Evolutionary conservation across 768 basidiomycete genomes (phyloP), one percentile per base, ranked within the genome.

Genomic region (Pholiota molesta): DNA sequence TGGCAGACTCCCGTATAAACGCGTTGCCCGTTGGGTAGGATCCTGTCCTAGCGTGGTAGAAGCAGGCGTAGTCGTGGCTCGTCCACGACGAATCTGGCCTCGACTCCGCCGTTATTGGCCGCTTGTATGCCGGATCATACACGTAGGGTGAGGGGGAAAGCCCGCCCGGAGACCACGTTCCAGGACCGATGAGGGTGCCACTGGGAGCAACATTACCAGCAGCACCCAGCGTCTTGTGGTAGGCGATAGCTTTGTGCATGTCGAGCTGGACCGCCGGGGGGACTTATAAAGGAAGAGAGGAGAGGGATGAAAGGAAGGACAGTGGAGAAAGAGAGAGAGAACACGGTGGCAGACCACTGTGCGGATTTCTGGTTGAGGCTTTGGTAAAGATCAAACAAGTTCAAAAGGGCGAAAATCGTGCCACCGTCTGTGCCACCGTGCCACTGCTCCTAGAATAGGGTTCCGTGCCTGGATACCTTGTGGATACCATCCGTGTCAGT

Each of bases 401-500:
- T 26, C 13, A 58, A 55, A 40, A 29, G 53, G 5, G 29, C n/a
- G 31, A 55, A 58, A 58, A 58, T 58, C 57, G 57, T 58, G 57
- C 57, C 57, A 58, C 57, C 47, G 47, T 31, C 31, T 31, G 31
- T 51, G 57, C 47, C 44, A 58, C 44, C 31, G 57, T 58, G 57
- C 57, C 57, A 58, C 57, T 58, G 57, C 17, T 49, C 45, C 57
- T 58, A 58, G 26, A 49, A 29, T 58, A 33, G 57, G 57, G 57
- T 58, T 58, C 21, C 47, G 45, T 49, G 45, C 21, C 57, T 49
- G 31, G 31, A 51, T 28, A 42, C 55, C 55, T 42, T 28, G 39
- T 49, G 47, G 47, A 49, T 23, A 10, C 35, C 47, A 49, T 26
- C 47, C 23, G 21, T 14, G 23, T 21, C 13, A 11, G 3, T 10